Evolutionary conservation across 2,329 filamentous ascomycete genomes (phyloP), one percentile per base, ranked within the genome.

Genomic region (Phyllosticta paracitricarpa): DNA sequence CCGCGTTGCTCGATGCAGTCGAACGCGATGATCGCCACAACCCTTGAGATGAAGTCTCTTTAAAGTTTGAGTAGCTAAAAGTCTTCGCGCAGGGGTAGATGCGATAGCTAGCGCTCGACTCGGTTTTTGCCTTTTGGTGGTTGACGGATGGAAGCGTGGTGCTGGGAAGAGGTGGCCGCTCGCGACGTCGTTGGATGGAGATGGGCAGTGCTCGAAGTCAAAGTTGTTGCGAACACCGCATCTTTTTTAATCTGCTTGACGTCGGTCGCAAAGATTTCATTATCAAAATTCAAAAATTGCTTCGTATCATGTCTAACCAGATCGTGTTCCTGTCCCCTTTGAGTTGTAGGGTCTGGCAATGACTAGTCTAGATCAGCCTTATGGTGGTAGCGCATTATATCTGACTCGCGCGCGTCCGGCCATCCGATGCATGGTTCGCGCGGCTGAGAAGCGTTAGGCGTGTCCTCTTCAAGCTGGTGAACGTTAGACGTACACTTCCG

Each of bases 361-460:
- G 40, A 48, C 40, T 48, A n/a, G n/a, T n/a, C n/a, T n/a, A 48
- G 40, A 17, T 48, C 58, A 61, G 58, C 58, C 58, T 54, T 61
- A 56, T 35, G 0, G 54, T 56, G 40, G 55, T 61, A 54, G 53
- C 40, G 40, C 40, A 17, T 48, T 54, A 26, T 4, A 14, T 17
- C 17, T 61, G 58, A 61, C 54, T 61, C 58, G 58, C 52, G 58
- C 30, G 33, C n/a, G 25, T 26, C 57, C 28, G 19, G 24, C 22
- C 58, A 54, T 55, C 58, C 58, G 58, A 54, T 51, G 33, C 58
- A 35, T 51, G 56, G 54, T 61, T 51, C 58, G 56, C 22, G 51
- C 55, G 54, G 40, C 40, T 7, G 54, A 54, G 7, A 54, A 56
- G 26, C 33, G 30, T 40, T 22, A 24, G 30, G 24, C 56, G 52